Base-by-base conservation (phyloP, 73 alveolate species). In the Breviolum minutum region DNA sequence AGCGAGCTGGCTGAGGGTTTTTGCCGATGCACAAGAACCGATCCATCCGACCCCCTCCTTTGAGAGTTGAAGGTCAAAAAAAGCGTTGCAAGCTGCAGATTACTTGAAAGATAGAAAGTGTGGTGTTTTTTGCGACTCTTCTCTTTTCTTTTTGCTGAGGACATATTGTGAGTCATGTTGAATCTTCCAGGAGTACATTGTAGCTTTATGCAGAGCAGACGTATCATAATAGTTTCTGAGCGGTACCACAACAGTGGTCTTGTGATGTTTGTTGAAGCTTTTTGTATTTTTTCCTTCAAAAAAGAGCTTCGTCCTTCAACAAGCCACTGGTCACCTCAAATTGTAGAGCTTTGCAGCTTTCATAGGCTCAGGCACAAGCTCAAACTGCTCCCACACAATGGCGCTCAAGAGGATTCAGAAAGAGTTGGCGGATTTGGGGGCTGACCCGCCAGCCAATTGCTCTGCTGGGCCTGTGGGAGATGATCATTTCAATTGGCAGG, bases 381-480 rank as follows among this genome's bases (percentile, higher is more conserved):
- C 82, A 40, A 26, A 73, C 82, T 9, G 24, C 82, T 73, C 26
- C 24, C 82, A n/a, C 81, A 71, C 89, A 77, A 94, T 94, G 99
- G 99, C 99, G 94, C 94, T 94, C 71, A 94, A 94, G 99, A 88
- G 99, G 73, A 94, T 94, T 26, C 93, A 94, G 86, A 94, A 94
- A 62, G 99, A 94, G 94, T 40, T 94, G 85, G 61, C 54, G 74
- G 99, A 95, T 82, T 40, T 95, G 70, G 95, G 95, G 62, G 62
- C 54, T 60, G 99, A 99, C 89, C 99, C 99, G 40, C 99, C 99
- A 40, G 99, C 99, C 29, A 99, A 99, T 99, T 99, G 99, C 99
- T 99, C 99, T 26, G 99, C 99, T 61, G 99, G 99, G 27, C 99
- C 99, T 17, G 99, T 99, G 83, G 99, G 99, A 62, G 99, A 97